Base-by-base conservation (phyloP, 352 stramenopile species). In the Pythium oligandrum region DNA sequence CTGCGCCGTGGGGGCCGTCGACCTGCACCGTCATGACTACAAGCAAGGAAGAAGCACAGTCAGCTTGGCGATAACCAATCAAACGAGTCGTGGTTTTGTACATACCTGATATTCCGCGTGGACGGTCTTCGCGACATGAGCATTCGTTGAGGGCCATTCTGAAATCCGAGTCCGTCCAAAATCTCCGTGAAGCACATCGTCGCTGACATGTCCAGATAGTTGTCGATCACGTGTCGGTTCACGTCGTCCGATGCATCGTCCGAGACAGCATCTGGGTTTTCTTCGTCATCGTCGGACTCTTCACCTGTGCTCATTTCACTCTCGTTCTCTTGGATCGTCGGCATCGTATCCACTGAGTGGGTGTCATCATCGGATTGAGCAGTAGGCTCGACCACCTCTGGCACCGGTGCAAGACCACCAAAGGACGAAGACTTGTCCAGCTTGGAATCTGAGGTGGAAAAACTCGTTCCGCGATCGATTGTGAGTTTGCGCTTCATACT, bases 191-290 rank as follows among this genome's bases (percentile, higher is more conserved):
- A 66, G 48, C 77, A 75, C 53, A 86, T 75, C 36, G 74, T 88
- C 11, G 83, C 71, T 2, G 80, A 90, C 78, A 93, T 90, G 46
- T 93, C 78, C 40, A 93, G 62, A 52, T 89, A 93, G 64, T 93
- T 93, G 58, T 91, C 83, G 46, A 93, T 93, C 17, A 72, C 83
- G 35, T 90, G 77, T 35, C 77, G 79, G 66, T 78, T 89, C 42
- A 83, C 76, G 31, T 79, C 57, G 40, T 83, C 69, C 4, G 71
- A 72, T 17, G 44, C 52, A 43, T 40, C 55, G 38, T 62, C 64
- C 7, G 45, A 52, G 38, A 42, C 53, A 9, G 5, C 46, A n/a
- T 57, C 47, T 7, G 69, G 60, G 30, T 68, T 62, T 8, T 60
- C 57, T 3, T 70, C 65, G 12, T 73, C 70, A 3, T 68, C 55